These are phyloP conservation scores for Erysimum cheiri DNA, from an alignment of 441 rosid species.

Conservation along the genomic window DNA sequence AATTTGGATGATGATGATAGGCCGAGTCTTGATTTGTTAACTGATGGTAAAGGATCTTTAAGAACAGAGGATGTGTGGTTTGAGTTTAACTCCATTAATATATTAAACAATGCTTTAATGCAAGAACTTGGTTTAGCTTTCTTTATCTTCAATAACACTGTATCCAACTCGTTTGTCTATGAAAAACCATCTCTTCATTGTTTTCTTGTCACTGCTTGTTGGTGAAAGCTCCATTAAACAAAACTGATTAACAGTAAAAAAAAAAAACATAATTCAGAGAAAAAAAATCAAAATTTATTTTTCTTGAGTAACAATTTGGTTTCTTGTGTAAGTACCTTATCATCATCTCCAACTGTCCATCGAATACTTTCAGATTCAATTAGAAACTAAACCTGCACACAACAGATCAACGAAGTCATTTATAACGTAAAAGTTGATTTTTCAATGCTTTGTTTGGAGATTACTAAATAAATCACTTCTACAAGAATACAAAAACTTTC, in stretches of 20 bases:
- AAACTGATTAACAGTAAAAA: constrained; percentile 6
- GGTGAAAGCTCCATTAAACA: constrained; percentile 80
- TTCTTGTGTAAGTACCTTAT: constrained; percentile 24
- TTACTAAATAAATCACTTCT: not conserved
- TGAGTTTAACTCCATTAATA: constrained; percentile 70
- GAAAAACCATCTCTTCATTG: constrained; percentile 94
- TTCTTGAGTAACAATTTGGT: not conserved
- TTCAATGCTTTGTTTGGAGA: no score
- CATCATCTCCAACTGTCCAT: constrained; percentile 13
- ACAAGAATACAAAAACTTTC: not conserved
- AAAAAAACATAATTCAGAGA: not conserved
- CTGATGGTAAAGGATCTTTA: constrained; percentile 57
- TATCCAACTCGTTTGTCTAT: constrained; percentile 82
- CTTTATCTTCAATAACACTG: not conserved
- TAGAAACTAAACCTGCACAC: not conserved
- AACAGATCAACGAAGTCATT: not conserved
- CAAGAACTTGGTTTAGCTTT: not conserved
- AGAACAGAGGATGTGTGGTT: constrained; percentile 70
- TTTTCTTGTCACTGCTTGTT: constrained; percentile 74
- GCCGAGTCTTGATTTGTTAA: constrained; percentile 65
- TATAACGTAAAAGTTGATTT: no score
- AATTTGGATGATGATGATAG: constrained; percentile 49
- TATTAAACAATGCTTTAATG: not conserved
- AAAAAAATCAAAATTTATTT: not conserved
- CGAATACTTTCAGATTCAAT: not conserved